Evolutionary conservation across 2,329 filamentous ascomycete genomes (phyloP).

Genomic region (Aspergillus jensenii): DNA sequence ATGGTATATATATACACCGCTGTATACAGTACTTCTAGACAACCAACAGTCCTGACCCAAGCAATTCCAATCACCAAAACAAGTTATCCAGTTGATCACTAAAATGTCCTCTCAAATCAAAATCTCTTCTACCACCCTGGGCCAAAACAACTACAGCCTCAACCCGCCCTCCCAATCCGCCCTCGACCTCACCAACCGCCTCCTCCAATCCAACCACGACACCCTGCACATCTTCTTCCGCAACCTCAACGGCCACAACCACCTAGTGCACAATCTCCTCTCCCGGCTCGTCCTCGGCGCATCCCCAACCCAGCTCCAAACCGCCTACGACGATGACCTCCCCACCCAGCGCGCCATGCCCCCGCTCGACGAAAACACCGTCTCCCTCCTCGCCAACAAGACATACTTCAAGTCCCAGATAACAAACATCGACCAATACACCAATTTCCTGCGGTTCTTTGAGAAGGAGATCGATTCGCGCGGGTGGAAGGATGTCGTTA

Average conservation of each 20-base stretch:
- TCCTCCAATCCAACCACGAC: conserved; percentile 6
- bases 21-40: not conserved
- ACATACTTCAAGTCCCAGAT: conserved; percentile 38
- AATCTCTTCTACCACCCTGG: not conserved
- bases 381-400: conserved; percentile 19
- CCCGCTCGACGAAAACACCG: conserved; percentile 14
- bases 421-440: conserved; percentile 49
- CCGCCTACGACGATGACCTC: conserved; percentile 26
- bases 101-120: not conserved
- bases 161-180: not conserved
- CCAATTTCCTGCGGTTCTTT: conserved; percentile 70
- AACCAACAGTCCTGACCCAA: not conserved
- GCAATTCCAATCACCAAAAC: not conserved
- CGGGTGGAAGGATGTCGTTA: conserved; percentile 59
- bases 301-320: conserved; percentile 22
- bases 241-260: conserved; percentile 20
- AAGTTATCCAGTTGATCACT: not conserved
- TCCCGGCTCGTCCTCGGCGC: conserved; percentile 30
- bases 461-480: conserved; percentile 62
- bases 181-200: conserved; percentile 1
- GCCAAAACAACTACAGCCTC: not conserved
- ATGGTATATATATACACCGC: not conserved
- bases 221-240: conserved; percentile 8
- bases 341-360: conserved; percentile 27
- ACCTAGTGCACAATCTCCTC: conserved; percentile 33